Evolutionary conservation across 768 basidiomycete genomes (phyloP), one percentile per base, ranked within the genome.

Genomic region (Rhizopogon rudus): DNA sequence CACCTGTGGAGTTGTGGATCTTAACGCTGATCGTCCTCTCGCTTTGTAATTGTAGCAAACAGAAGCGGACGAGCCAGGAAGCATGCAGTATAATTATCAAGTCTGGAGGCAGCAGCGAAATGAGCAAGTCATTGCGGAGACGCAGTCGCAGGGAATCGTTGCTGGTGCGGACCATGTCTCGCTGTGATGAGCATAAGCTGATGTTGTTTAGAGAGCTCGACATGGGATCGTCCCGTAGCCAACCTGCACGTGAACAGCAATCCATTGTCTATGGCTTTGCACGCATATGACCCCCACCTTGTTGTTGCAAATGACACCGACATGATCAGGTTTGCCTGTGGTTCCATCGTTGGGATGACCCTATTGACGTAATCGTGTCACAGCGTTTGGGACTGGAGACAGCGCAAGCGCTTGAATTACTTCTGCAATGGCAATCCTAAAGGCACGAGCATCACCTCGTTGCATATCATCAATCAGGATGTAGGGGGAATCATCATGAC

Each of bases 301-400:
- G 82, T 92, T 28, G 74, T 94, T 6, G 84, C 93, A 6, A 93
- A 96, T 64, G 91, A 95, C 60, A 74, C 78, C 22, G 92, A 96
- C 66, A 83, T 88, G 71, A 83, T 98, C 60, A 88, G 83, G 93
- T 96, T 55, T 33, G 46, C 7, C 8, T 37, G 76, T 69, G 20
- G 12, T 40, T 57, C 53, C 29, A 9, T 40, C 16, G 20, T 40
- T 5, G 43, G 17, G 29, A 39, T 54, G 40, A 16, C 39, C 40
- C 2, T 3, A 1, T 43, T 25, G 54, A 40, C 37, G 51, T 60
- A 40, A 64, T 25, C 20, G 3, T 44, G 10, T 13, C 10, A 2
- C 57, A 98, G 95, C 59, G 87, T 98, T 13, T 98, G 91, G 86
- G 94, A 99, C 63, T 98, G 96, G 96, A 83, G 89, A 49, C 81